Conservation (phyloP, 371 early-diverging fungal genomes). For the Vairimorpha necatrix region DNA sequence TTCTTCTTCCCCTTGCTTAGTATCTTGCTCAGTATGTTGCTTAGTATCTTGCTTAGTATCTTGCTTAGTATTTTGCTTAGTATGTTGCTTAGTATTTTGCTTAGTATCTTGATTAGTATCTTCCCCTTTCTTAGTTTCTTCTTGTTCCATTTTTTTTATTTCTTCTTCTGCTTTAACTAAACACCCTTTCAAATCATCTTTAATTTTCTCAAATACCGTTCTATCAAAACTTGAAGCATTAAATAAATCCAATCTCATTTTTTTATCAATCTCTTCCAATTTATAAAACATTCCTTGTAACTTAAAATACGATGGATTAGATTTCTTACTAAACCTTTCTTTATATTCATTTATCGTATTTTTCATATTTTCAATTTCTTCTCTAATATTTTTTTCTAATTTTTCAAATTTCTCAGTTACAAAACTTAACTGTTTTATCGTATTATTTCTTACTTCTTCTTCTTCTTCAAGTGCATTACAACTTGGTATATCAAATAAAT, state of each 20-base stretch:
- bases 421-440: conserved; percentile 20
- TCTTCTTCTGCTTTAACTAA: conserved; percentile 14
- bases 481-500: conserved; percentile 24
- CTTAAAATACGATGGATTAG: conserved; percentile 12
- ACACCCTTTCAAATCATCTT: conserved; percentile 11
- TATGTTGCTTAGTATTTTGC: too few species aligned
- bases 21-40: too few species aligned
- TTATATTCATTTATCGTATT: conserved; percentile 14
- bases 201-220: neutral
- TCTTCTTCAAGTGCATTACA: conserved; percentile 19
- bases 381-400: neutral
- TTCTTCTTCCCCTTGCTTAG: too few species aligned
- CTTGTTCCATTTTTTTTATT: conserved; percentile 30
- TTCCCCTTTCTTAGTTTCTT: too few species aligned
- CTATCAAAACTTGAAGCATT: conserved; percentile 13
- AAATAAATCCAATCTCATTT: conserved; percentile 23
- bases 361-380: conserved; percentile 9
- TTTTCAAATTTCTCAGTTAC: conserved; percentile 22
- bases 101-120: too few species aligned
- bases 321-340: conserved; percentile 7
- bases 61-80: too few species aligned
- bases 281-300: conserved; percentile 25
- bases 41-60: too few species aligned
- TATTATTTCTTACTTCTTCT: neutral
- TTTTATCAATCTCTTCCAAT: conserved; percentile 12